These are phyloP conservation scores for Mycena sp. DNA, from an alignment of 1,284 basidiomycete species.

Conservation along the genomic window DNA sequence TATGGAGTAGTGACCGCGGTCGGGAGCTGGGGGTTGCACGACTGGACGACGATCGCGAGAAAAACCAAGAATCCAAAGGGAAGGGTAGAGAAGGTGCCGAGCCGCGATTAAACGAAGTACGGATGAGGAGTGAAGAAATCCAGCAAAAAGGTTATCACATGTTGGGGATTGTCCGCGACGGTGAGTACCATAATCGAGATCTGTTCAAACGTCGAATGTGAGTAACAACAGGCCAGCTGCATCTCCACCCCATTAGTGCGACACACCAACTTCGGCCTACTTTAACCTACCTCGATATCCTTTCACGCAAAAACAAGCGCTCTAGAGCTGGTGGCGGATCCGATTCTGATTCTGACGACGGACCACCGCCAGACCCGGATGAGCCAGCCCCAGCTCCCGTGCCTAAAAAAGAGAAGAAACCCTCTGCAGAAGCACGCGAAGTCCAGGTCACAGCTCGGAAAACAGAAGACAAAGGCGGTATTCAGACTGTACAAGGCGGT, in stretches of 20 bases:
- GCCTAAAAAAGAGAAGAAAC: constrained; percentile 68
- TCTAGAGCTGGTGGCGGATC: constrained; percentile 60
- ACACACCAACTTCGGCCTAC: constrained; percentile 83
- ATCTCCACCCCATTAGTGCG: constrained; percentile 81
- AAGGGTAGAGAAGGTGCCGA: constrained; percentile 62
- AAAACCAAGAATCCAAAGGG: constrained; percentile 61
- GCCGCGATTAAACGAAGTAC: constrained; percentile 69
- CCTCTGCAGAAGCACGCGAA: constrained; percentile 67
- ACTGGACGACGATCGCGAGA: constrained; percentile 76
- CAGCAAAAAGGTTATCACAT: constrained; percentile 71
- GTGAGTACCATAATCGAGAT: constrained; percentile 48
- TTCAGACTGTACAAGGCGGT: constrained; percentile 54
- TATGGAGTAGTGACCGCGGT: constrained; percentile 78
- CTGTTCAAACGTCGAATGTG: constrained; percentile 14
- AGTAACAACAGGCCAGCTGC: constrained; percentile 63
- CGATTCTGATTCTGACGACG: constrained; percentile 80
- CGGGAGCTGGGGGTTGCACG: constrained; percentile 70
- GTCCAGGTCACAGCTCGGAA: constrained; percentile 80
- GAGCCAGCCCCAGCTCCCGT: constrained; percentile 59
- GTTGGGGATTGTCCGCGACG: constrained; percentile 76
- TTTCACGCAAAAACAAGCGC: constrained; percentile 69
- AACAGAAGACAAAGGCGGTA: constrained; percentile 65
- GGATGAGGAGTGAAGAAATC: constrained; percentile 77
- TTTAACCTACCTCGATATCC: constrained; percentile 77
- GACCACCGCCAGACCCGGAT: constrained; percentile 81